These are phyloP conservation scores for Pulveroboletus sp. DNA, from an alignment of 1,284 basidiomycete genomes.

Conservation along the genomic window DNA sequence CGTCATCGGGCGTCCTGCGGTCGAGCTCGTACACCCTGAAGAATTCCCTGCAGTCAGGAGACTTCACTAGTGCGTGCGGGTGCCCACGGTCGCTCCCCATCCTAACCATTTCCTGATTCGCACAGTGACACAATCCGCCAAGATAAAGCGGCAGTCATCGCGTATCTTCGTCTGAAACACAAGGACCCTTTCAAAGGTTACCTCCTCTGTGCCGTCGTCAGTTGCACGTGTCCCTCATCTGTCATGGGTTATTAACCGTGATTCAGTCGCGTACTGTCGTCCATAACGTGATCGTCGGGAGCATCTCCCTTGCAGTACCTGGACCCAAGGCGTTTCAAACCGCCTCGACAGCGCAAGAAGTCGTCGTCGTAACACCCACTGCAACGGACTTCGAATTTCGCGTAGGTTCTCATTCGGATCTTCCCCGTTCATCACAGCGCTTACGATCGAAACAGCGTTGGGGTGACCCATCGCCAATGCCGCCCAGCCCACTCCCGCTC, in stretches of 20 bases:
- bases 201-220: constrained; percentile 67
- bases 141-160: constrained; percentile 74
- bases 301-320: constrained; percentile 71
- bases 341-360: constrained; percentile 76
- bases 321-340: constrained; percentile 73
- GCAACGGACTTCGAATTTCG: constrained; percentile 68
- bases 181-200: constrained; percentile 73
- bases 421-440: constrained; percentile 8
- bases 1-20: constrained; percentile 61
- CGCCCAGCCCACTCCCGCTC: constrained; percentile 43
- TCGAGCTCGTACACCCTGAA: constrained; percentile 75
- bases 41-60: constrained; percentile 62
- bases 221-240: constrained; percentile 30
- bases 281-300: constrained; percentile 71
- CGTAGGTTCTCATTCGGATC: constrained; percentile 43
- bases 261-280: constrained; percentile 59
- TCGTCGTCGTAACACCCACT: constrained; percentile 66
- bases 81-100: neutral
- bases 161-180: constrained; percentile 72
- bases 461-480: constrained; percentile 70
- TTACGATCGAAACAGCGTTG: constrained; percentile 51
- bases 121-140: constrained; percentile 66
- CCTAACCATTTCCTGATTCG: constrained; percentile 2
- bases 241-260: constrained; percentile 11
- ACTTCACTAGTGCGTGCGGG: constrained; percentile 59